Conservation (phyloP, 257 asterid genomes). For the Marsdenia floribunda region DNA sequence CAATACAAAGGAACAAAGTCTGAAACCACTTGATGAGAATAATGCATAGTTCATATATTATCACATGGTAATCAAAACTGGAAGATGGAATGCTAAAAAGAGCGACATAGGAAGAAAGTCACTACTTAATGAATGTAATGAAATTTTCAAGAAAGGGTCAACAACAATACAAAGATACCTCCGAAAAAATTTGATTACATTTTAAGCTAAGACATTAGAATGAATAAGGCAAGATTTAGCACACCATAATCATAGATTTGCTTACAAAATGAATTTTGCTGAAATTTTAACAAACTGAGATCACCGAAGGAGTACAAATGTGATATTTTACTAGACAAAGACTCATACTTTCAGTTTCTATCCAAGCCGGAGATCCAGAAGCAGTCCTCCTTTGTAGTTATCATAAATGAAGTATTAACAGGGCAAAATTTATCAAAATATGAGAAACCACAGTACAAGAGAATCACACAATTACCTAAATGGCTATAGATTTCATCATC, state of each 20-base stretch:
- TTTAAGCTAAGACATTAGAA: neutral
- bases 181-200: neutral
- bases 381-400: neutral
- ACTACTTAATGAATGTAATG: neutral
- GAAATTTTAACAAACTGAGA: neutral
- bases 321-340: neutral
- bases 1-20: neutral
- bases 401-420: neutral
- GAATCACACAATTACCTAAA: constrained; percentile 30
- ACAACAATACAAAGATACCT: neutral
- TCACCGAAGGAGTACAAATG: neutral
- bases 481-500: constrained; percentile 31
- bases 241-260: neutral
- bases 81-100: neutral
- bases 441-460: neutral
- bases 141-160: neutral
- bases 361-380: neutral
- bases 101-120: neutral
- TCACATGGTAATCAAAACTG: neutral
- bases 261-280: neutral
- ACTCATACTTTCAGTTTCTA: neutral
- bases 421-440: neutral
- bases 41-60: neutral
- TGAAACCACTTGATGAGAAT: neutral
- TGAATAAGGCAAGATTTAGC: neutral